These are phyloP conservation scores for Penicillium longicatenatum DNA, from an alignment of 495 filamentous ascomycete genomes.

Conservation along the genomic window DNA sequence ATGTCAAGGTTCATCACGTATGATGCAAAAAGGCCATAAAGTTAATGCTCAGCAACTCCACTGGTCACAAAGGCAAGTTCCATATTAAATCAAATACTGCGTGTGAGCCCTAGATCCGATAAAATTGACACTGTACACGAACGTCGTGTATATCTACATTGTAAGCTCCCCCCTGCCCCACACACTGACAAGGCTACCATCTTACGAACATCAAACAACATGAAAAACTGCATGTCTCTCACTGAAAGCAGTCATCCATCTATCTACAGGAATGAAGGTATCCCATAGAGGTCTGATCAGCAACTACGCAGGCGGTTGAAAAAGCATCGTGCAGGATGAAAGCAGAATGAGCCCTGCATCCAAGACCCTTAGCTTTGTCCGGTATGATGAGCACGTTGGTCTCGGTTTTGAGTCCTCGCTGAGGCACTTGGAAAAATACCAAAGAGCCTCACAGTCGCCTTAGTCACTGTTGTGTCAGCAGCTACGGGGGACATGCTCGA, in stretches of 20 bases:
- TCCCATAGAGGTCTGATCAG: background rate
- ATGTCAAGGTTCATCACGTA: constrained; percentile 4
- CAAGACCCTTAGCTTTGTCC: background rate
- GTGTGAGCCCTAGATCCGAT: constrained; percentile 1
- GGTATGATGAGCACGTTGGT: background rate
- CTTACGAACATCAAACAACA: background rate
- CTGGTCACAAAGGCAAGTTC: background rate
- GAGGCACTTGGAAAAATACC: background rate
- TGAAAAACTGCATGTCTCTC: background rate
- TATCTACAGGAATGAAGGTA: background rate
- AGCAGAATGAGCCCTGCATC: constrained; percentile 1
- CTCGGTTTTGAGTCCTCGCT: background rate
- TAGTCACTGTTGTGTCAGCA: constrained; percentile 4
- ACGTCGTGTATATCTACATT: background rate
- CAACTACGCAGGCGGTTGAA: background rate
- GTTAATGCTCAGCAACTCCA: background rate
- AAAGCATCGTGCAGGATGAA: background rate
- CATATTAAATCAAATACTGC: background rate
- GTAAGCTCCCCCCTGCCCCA: background rate
- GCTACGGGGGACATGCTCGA: constrained; percentile 2
- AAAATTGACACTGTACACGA: background rate
- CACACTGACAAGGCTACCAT: background rate
- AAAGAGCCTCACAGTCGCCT: constrained; percentile 2
- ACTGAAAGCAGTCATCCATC: background rate
- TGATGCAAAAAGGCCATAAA: constrained; percentile 1